Base-by-base conservation (phyloP, 2,329 filamentous ascomycete species). In the Paradendryphiella salina region DNA sequence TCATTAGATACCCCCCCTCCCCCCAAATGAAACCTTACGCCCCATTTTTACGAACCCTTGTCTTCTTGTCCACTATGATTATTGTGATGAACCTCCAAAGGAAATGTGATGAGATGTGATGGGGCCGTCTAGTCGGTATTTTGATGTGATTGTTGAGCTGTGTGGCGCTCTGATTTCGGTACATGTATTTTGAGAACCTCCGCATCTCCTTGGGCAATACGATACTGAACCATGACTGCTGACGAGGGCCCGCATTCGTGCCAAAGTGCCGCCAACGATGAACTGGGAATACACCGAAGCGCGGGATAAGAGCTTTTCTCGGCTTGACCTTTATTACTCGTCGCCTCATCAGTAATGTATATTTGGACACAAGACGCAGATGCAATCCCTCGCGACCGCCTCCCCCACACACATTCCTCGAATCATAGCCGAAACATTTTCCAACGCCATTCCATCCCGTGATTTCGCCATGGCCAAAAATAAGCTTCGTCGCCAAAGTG, bases 1-100 rank as follows among this genome's bases (percentile, higher is more conserved):
- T n/a, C n/a, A n/a, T n/a, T n/a, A 38, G 54, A 65, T 65, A 65
- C 62, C 62, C 61, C 8, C 21, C n/a, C n/a, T n/a, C n/a, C n/a
- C n/a, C n/a, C n/a, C n/a, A n/a, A n/a, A n/a, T n/a, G 26, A 15
- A 47, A 5, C 41, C 34, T 28, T 23, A 28, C 17, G 36, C 20
- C 39, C 42, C 46, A 41, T 28, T 54, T 48, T 43, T 43, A 35
- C 28, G 36, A 3, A 32, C 9, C 17, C 39, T 21, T 42, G n/a
- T 17, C 17, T 34, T 31, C 13, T 34, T 9, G 32, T n/a, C n/a
- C n/a, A n/a, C 37, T 45, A 28, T 32, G 34, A 39, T 39, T 39
- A 37, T 23, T 18, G 33, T 47, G 13, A 23, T 47, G 20, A 38
- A n/a, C n/a, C n/a, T n/a, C n/a, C n/a, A n/a, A n/a, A n/a, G n/a